Conservation (phyloP, 2,329 filamentous ascomycete species). For the Coleophoma eucalyptorum region DNA sequence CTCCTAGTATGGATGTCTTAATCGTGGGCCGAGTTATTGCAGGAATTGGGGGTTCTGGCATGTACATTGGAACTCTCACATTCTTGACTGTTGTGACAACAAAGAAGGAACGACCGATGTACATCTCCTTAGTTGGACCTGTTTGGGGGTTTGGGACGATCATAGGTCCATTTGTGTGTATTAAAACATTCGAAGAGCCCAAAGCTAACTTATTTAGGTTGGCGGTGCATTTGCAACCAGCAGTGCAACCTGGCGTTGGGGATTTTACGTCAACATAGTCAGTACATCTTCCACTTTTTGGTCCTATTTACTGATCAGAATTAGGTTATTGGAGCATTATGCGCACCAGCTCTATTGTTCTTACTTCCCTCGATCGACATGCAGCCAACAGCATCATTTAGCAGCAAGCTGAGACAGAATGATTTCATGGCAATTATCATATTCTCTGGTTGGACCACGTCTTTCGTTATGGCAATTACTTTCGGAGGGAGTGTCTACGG, state of each 20-base stretch:
- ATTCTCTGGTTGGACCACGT: constrained; percentile 35
- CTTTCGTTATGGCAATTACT: constrained; percentile 41
- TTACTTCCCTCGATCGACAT: constrained; percentile 12
- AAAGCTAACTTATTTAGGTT: constrained; percentile 3
- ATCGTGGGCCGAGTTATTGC: constrained; percentile 23
- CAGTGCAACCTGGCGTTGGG: constrained; percentile 23
- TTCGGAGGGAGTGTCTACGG: constrained; percentile 41
- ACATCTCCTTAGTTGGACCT: constrained; percentile 2
- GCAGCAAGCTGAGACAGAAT: constrained; percentile 23
- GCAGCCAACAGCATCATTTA: not conserved
- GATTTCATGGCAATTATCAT: constrained; percentile 43
- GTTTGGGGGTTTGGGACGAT: constrained; percentile 6
- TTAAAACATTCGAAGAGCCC: not conserved
- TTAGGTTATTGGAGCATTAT: constrained; percentile 32
- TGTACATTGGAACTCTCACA: constrained; percentile 26
- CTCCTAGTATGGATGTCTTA: constrained; percentile 19
- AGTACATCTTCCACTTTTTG: not conserved
- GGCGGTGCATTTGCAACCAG: constrained; percentile 24
- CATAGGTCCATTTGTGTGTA: constrained; percentile 3
- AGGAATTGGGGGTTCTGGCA: constrained; percentile 15
- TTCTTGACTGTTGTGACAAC: constrained; percentile 21
- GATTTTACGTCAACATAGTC: constrained; percentile 44
- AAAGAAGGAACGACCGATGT: not conserved
- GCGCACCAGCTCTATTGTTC: constrained; percentile 39
- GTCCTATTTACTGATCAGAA: not conserved